Conservation (phyloP, 441 rosid genomes). For the Adansonia madagascariensis region DNA sequence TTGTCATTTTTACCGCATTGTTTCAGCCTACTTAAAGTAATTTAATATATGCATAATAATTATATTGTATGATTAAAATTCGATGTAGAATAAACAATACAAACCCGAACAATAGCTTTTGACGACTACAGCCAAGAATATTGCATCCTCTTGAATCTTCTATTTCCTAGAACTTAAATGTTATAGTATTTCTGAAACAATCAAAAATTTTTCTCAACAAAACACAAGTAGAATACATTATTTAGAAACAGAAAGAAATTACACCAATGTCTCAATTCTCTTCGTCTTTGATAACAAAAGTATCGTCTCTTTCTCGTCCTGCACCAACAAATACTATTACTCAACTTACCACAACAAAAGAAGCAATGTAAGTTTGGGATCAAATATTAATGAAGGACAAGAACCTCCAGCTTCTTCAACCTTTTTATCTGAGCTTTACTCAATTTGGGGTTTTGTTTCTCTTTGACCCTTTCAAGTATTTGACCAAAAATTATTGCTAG, state of each 20-base stretch:
- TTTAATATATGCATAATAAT: conserved; percentile 17
- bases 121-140: conserved; percentile 70
- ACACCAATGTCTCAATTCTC: conserved; percentile 60
- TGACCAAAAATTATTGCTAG: background rate
- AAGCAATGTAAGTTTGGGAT: background rate
- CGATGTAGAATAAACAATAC: conserved; percentile 27
- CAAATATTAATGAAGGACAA: conserved; percentile 12
- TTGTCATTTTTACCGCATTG: conserved; percentile 56
- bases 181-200: conserved; percentile 10
- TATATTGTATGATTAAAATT: conserved; percentile 16
- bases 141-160: conserved; percentile 60
- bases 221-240: conserved; percentile 1
- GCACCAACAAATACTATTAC: conserved; percentile 22
- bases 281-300: conserved; percentile 42
- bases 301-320: conserved; percentile 67
- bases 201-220: background rate
- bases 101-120: conserved; percentile 60
- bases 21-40: conserved; percentile 49
- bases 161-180: conserved; percentile 55
- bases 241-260: conserved; percentile 26
- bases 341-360: conserved; percentile 2
- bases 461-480: conserved; percentile 8
- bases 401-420: conserved; percentile 75
- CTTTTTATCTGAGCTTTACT: conserved; percentile 72
- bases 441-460: conserved; percentile 17